Base-by-base conservation (phyloP, 352 stramenopile species). In the Globisporangium rhizosaccharum region DNA sequence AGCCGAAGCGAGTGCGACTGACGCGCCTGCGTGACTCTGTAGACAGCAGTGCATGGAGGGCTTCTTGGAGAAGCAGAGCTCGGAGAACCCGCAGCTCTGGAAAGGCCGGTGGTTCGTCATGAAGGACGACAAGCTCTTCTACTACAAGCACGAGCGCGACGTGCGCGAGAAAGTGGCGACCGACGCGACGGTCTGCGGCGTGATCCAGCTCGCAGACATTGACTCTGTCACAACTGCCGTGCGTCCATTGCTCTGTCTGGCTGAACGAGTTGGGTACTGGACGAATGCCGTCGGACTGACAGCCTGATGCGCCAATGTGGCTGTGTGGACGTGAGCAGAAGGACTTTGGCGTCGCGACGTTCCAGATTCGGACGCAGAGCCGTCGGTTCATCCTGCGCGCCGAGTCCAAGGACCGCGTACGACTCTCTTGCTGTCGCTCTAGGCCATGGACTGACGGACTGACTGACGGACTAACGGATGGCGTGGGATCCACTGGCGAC, bases 91-190 rank as follows among this genome's bases (percentile, higher is more conserved):
- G 15, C 69, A 78, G 37, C 59, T 73, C 33, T 94, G 83, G 82
- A 94, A 94, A 42, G 71, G 67, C 23, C 75, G 85, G 26, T 94
- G 85, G 85, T 92, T 94, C 53, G 85, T 94, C 59, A 92, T 94
- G 81, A 81, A 90, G 28, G 83, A 91, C 10, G 90, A 72, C 62
- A 78, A 88, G 65, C 58, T 94, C 3, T 92, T 92, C 57, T 92
- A 91, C 61, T 94, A 92, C 63, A 89, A 90, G 62, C 57, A 59
- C 17, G 68, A 83, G 28, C 25, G 54, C 20, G 80, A 92, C 58
- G 75, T 86, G 44, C 63, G 67, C 36, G 76, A 88, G 51, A 79
- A 82, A 42, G 76, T 82, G 50, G 67, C 75, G 12, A 72, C 71
- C 9, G 82, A 91, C 58, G 52, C 72, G 25, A 79, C 70, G 12